Evolutionary conservation across 768 basidiomycete genomes (phyloP).

Genomic region (Leccinum disarticulatum): DNA sequence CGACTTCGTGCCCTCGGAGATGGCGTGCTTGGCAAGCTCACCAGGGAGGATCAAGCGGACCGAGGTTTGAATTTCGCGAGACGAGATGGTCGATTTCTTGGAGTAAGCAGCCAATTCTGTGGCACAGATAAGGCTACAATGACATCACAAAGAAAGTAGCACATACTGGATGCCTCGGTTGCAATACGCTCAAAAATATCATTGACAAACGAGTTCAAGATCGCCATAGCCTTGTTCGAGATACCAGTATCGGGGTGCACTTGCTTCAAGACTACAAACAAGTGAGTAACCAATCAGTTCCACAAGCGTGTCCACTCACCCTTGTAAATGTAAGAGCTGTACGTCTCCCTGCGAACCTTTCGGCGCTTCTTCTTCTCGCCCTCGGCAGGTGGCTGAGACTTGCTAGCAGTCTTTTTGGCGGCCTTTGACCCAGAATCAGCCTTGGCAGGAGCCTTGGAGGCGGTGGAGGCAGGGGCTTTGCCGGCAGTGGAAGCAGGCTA

Average conservation of each 20-base stretch:
- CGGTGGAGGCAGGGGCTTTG: slow-evolving; percentile 50
- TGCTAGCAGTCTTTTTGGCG: slow-evolving; percentile 62
- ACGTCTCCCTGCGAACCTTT: slow-evolving; percentile 80
- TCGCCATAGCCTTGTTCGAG: slow-evolving; percentile 86
- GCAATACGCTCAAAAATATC: slow-evolving; percentile 84
- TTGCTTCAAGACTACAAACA: slow-evolving; percentile 70
- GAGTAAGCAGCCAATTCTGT: slow-evolving; percentile 80
- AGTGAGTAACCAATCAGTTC: neutral
- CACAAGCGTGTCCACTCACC: slow-evolving; percentile 38
- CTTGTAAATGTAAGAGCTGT: slow-evolving; percentile 85
- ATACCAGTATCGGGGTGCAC: slow-evolving; percentile 94
- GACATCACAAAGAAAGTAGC: neutral
- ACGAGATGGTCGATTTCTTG: slow-evolving; percentile 91
- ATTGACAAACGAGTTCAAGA: slow-evolving; percentile 82
- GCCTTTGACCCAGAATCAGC: slow-evolving; percentile 46
- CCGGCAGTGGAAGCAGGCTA: slow-evolving; percentile 43
- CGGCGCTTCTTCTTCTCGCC: slow-evolving; percentile 80
- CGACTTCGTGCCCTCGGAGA: slow-evolving; percentile 79
- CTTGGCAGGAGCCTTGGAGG: slow-evolving; percentile 58
- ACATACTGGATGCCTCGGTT: slow-evolving; percentile 67
- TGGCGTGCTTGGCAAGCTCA: slow-evolving; percentile 85
- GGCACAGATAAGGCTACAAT: neutral
- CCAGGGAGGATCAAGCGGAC: slow-evolving; percentile 83
- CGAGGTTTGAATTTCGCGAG: slow-evolving; percentile 84
- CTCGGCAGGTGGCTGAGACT: slow-evolving; percentile 48